Evolutionary conservation across 2,329 filamentous ascomycete species (phyloP), one percentile per base, ranked within the genome.

Genomic region (Pseudopyrenochaeta lycopersici): DNA sequence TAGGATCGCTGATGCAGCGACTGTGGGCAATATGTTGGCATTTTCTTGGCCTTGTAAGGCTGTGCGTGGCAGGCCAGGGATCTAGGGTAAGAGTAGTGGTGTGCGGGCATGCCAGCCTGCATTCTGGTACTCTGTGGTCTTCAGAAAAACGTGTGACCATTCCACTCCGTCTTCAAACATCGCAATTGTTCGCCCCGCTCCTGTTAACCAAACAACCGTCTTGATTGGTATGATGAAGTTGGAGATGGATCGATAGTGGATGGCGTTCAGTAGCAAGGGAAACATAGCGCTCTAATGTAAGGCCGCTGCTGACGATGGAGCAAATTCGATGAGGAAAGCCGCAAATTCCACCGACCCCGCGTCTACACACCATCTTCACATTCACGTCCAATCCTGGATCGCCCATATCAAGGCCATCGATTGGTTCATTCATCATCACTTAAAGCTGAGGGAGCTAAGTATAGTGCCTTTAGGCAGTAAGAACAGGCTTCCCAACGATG

Each of bases 61-160:
- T 46, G 30, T 46, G 49, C 49, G 30, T 5, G 33, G 30, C 36
- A 20, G 27, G 7, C 7, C 36, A 41, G 35, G 41, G 33, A 31
- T 20, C 53, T 11, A 15, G 49, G 49, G 36, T 46, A 17, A 18
- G 17, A 30, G 29, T 30, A n/a, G 32, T 50, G 46, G 52, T 54
- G 52, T 46, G n/a, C n/a, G n/a, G n/a, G n/a, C n/a, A n/a, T n/a
- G 42, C n/a, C 32, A 43, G 30, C 42, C n/a, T 41, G 46, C 46
- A 54, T 54, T 17, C 10, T 39, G 36, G 23, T 27, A 11, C 36
- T 10, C 5, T 23, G 14, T 14, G 10, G 20, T 23, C 18, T 39
- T 23, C 20, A 39, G 6, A 27, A 20, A 10, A 7, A 23, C 4
- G 4, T 4, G 23, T 21, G 23, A 36, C 3, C 32, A 7, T 21